Base-by-base conservation (phyloP, 192 early-diverging fungal species). In the Rhizophagus sp. region DNA sequence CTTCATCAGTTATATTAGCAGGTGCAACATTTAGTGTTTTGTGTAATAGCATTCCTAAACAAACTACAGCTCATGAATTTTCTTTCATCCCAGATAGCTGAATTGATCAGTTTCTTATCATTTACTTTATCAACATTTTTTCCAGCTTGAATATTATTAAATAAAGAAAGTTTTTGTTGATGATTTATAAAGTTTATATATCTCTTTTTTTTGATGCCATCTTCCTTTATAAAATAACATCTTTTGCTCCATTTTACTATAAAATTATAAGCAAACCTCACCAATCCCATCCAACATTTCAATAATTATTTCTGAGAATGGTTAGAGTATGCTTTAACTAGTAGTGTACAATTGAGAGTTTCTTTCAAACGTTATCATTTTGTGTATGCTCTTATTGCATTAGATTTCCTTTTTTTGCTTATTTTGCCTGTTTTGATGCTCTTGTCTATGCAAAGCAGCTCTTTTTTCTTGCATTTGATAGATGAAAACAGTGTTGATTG, bases 391-490 rank as follows among this genome's bases (percentile, higher is more conserved):
- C 41, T 44, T 44, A 10, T 44, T 7, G 7, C 41, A 44, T 8
- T 44, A 6, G 27, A 0, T 47, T 71, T 49, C 17, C 11, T 44
- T 11, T 71, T 71, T 17, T 17, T 71, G 17, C 13, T 49, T 47
- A 13, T 1, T 39, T 71, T 2, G 8, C 22, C 33, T 47, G 6
- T 27, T 30, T 49, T 71, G 12, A n/a, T 1, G 6, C 47, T 71
- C 36, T 34, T 1, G 30, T 71, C 1, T 17, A 10, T 71, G 27
- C 47, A n/a, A 4, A 6, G 30, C 36, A 19, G 69, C 69, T 71
- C 69, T 71, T 71, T 34, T 71, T 71, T 17, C 34, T 19, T 71
- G 69, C 36, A 71, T 71, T 71, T 15, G 5, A 49, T 6, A 71
- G 41, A 71, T 71, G 11, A 71, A 71, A 41, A 71, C 10, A 11